These are phyloP conservation scores for Chiua sp. DNA, from an alignment of 1,284 basidiomycete genomes.

Conservation along the genomic window DNA sequence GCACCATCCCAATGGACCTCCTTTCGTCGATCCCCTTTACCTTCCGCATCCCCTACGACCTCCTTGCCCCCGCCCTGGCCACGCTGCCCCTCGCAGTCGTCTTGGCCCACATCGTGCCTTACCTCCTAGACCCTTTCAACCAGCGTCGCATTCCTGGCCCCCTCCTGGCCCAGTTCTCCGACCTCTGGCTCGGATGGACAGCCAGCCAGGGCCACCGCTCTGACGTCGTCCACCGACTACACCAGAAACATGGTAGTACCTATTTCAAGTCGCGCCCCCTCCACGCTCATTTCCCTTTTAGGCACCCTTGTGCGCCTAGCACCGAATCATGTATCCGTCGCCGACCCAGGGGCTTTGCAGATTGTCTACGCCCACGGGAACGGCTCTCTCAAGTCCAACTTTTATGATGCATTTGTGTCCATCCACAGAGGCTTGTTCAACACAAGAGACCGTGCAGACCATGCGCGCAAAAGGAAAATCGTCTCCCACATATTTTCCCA, in stretches of 20 bases:
- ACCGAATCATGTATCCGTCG: constrained; percentile 86
- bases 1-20: constrained; percentile 17
- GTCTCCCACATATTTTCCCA: constrained; percentile 89
- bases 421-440: constrained; percentile 84
- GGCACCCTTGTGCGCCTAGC: constrained; percentile 86
- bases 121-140: constrained; percentile 60
- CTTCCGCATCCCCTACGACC: not conserved
- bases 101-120: constrained; percentile 60
- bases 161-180: constrained; percentile 73
- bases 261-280: not conserved
- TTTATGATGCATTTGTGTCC: constrained; percentile 83
- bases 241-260: constrained; percentile 69
- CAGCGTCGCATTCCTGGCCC: constrained; percentile 78
- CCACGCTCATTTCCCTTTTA: constrained; percentile 30
- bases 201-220: constrained; percentile 76
- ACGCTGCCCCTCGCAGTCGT: constrained; percentile 40
- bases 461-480: constrained; percentile 90
- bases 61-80: constrained; percentile 23
- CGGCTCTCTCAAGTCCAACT: constrained; percentile 76
- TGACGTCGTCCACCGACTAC: constrained; percentile 76
- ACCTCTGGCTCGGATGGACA: constrained; percentile 77
- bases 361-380: constrained; percentile 83
- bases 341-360: constrained; percentile 79
- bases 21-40: constrained; percentile 18
- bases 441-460: constrained; percentile 81